A percentile compares a stretch with the other conserved stretches of the same genome.
phyloP scores from a whole-genome alignment of 1,284 basidiomycete species.

The Waitea zeae region DNA sequence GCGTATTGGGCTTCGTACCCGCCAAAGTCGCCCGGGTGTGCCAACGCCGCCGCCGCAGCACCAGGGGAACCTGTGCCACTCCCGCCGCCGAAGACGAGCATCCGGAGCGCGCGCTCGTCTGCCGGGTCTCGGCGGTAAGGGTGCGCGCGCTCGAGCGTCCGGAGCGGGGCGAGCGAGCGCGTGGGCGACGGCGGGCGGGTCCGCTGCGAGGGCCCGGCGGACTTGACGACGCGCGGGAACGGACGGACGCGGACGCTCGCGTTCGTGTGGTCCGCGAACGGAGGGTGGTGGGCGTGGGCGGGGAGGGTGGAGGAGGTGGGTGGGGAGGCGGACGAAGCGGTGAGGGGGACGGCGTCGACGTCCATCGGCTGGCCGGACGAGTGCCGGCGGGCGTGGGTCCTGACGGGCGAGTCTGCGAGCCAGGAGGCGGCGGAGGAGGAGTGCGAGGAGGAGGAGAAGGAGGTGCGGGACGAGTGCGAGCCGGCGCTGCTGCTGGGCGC shows the following conservation, averaged over 20 bases:
- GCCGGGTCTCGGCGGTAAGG: slow-evolving; percentile 42
- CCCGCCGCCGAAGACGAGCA: no score
- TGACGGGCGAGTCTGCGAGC: background rate
- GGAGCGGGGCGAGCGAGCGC: slow-evolving; percentile 40
- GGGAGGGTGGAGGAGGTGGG: background rate
- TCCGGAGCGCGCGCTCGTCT: slow-evolving; percentile 41
- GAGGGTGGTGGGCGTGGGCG: background rate
- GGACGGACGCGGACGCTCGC: background rate
- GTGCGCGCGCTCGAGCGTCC: slow-evolving; percentile 30
- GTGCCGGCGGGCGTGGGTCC: background rate
- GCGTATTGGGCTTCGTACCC: no score
- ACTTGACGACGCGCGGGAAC: background rate
- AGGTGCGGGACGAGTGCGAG: background rate
- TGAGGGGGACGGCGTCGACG: background rate
- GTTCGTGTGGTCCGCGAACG: background rate
- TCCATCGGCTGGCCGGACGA: background rate
- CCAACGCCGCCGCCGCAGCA: no score
- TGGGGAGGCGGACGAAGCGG: background rate
- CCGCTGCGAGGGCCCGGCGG: slow-evolving; percentile 10
- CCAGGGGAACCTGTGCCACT: no score
- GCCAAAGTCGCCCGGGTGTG: no score
- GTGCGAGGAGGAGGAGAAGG: background rate
- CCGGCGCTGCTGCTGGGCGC: background rate
- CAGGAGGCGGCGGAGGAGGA: background rate
- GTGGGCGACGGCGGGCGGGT: no score